phyloP scores from a whole-genome alignment of 805 yeast genomes.

The Wickerhamiella kazuoi region DNA sequence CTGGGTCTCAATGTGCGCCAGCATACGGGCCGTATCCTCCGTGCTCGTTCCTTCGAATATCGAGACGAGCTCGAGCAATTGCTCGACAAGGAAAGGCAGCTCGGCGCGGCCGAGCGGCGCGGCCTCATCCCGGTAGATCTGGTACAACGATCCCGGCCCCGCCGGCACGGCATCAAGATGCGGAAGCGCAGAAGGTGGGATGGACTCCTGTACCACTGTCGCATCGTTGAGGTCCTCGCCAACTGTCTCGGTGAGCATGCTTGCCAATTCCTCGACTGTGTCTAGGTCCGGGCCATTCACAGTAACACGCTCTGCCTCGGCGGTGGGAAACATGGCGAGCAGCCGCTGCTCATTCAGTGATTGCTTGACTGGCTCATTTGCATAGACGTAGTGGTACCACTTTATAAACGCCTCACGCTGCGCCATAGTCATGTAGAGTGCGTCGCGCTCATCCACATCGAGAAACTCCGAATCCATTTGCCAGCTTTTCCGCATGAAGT shows the following conservation, averaged over 20 bases:
- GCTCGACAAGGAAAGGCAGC: neutral
- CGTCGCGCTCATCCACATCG: constrained; percentile 16
- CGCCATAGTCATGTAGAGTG: neutral
- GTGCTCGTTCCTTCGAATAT: neutral
- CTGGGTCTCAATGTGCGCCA: neutral
- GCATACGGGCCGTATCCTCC: neutral
- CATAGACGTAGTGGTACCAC: neutral
- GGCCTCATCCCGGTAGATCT: neutral
- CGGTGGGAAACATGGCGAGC: neutral
- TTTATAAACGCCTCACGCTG: neutral
- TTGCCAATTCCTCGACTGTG: neutral
- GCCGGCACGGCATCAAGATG: neutral
- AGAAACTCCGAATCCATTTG: constrained; percentile 11
- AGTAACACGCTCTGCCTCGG: neutral
- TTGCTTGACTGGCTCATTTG: neutral
- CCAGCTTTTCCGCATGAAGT: constrained; percentile 17
- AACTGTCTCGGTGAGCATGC: neutral
- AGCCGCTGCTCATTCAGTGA: neutral
- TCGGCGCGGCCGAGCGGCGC: neutral
- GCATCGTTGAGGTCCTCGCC: neutral
- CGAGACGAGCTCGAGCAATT: neutral
- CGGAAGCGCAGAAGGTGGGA: neutral
- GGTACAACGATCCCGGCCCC: constrained; percentile 1
- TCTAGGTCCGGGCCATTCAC: neutral
- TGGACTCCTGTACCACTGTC: neutral